Percentiles rank a stretch among this genome's conserved stretches.
phyloP scores from a whole-genome alignment of 805 yeast species.

The Nematodospora valgi region DNA sequence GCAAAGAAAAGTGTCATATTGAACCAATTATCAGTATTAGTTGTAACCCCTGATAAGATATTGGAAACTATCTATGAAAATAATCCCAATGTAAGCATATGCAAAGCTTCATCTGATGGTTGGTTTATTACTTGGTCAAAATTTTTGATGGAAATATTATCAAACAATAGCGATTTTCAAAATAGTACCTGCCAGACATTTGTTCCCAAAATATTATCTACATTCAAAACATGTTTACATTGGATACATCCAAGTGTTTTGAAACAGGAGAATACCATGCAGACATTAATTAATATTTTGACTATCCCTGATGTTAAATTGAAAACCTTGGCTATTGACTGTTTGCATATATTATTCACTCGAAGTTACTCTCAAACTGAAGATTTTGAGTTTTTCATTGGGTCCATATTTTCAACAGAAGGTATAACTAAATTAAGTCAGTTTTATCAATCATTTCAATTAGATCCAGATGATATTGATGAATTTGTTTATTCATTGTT shows the following conservation, averaged over 20 bases:
- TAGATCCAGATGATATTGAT: conserved; percentile 69
- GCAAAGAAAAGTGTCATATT: conserved; percentile 72
- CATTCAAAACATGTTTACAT: conserved; percentile 83
- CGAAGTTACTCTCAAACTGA: conserved; percentile 61
- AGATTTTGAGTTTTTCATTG: conserved; percentile 77
- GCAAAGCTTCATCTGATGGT: conserved; percentile 65
- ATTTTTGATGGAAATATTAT: conserved; percentile 31
- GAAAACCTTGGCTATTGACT: conserved; percentile 82
- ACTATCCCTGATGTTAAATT: conserved; percentile 60
- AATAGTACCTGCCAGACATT: conserved; percentile 35
- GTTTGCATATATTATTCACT: conserved; percentile 84
- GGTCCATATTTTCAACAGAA: conserved; percentile 67
- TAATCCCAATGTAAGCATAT: conserved; percentile 57
- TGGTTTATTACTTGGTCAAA: conserved; percentile 79
- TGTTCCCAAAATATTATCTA: conserved; percentile 68
- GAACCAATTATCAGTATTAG: conserved; percentile 79
- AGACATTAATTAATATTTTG: conserved; percentile 58
- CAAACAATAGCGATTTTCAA: conserved; percentile 19
- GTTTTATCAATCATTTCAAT: conserved; percentile 59
- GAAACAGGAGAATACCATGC: conserved; percentile 60
- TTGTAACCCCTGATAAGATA: conserved; percentile 68
- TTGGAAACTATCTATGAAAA: conserved; percentile 61
- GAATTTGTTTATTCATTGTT: conserved; percentile 77
- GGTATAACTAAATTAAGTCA: conserved; percentile 69
- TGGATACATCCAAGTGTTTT: conserved; percentile 86